A percentile compares a stretch with the other conserved stretches of the same genome.
Conservation (phyloP, 2,329 filamentous ascomycete genomes). For the Ophiognomonia clavigignenti-juglandacearum region DNA sequence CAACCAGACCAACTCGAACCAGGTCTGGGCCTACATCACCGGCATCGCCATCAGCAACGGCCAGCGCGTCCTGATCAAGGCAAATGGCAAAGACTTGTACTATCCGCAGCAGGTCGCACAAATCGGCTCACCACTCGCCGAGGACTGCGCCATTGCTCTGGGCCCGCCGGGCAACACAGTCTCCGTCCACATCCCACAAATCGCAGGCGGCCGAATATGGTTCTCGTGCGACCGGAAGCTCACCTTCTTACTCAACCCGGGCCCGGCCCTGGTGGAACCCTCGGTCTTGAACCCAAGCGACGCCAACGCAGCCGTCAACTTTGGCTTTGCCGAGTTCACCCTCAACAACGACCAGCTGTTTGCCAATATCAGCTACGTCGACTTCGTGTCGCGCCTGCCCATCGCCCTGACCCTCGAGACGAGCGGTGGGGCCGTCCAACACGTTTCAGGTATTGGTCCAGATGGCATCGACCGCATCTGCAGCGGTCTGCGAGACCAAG, state of each 20-base stretch:
- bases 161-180: conserved; percentile 50
- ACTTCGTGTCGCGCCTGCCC: conserved; percentile 55
- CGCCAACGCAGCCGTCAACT: conserved; percentile 46
- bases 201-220: conserved; percentile 62
- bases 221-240: conserved; percentile 50
- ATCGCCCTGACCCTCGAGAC: conserved; percentile 46
- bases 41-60: conserved; percentile 46
- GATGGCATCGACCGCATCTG: conserved; percentile 54
- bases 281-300: conserved; percentile 60
- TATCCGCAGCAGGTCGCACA: conserved; percentile 49
- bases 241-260: conserved; percentile 60
- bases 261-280: conserved; percentile 61
- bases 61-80: conserved; percentile 32
- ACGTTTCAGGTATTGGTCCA: conserved; percentile 52
- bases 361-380: conserved; percentile 62
- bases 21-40: conserved; percentile 61
- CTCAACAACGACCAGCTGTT: conserved; percentile 52
- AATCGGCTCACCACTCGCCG: conserved; percentile 43
- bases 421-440: conserved; percentile 36
- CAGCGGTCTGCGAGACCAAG: conserved; percentile 49
- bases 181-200: conserved; percentile 54
- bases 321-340: conserved; percentile 59
- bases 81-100: conserved; percentile 48
- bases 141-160: conserved; percentile 55
- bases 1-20: conserved; percentile 49